A percentile compares a stretch with the other conserved stretches of the same genome.
These are phyloP conservation scores for Penicillium sp. DNA, from an alignment of 2,329 filamentous ascomycete genomes.

Conservation along the genomic window DNA sequence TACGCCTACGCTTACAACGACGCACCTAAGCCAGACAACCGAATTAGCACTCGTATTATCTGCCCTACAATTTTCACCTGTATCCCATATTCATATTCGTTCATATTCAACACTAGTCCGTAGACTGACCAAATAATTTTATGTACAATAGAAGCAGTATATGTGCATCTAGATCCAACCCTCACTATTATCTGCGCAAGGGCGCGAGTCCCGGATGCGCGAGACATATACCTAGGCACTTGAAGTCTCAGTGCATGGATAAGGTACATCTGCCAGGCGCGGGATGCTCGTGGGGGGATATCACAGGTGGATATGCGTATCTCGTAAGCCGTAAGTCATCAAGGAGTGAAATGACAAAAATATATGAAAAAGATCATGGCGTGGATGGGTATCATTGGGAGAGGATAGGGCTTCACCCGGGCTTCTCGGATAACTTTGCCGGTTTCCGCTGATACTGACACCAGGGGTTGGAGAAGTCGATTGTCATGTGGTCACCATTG, in stretches of 20 bases:
- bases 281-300: slow-evolving; percentile 7
- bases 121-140: neutral
- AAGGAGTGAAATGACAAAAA: slow-evolving; percentile 4
- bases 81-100: neutral
- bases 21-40: neutral
- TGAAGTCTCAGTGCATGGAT: neutral
- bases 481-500: slow-evolving; percentile 22
- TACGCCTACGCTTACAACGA: too few relatives aligned
- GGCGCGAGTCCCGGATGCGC: slow-evolving; percentile 1
- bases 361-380: neutral
- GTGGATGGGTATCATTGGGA: neutral
- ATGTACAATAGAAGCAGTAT: slow-evolving; percentile 8
- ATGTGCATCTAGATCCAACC: neutral
- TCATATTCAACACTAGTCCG: neutral
- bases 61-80: neutral
- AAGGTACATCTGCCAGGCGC: neutral
- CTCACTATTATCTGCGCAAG: neutral
- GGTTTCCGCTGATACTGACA: slow-evolving; percentile 14
- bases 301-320: slow-evolving; percentile 19
- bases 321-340: slow-evolving; percentile 26
- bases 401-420: slow-evolving; percentile 13
- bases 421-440: slow-evolving; percentile 11
- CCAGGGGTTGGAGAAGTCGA: slow-evolving; percentile 29
- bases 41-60: neutral
- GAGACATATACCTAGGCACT: neutral